phyloP scores from a whole-genome alignment of 1,284 basidiomycete species.

The Caloboletus inedulis region DNA sequence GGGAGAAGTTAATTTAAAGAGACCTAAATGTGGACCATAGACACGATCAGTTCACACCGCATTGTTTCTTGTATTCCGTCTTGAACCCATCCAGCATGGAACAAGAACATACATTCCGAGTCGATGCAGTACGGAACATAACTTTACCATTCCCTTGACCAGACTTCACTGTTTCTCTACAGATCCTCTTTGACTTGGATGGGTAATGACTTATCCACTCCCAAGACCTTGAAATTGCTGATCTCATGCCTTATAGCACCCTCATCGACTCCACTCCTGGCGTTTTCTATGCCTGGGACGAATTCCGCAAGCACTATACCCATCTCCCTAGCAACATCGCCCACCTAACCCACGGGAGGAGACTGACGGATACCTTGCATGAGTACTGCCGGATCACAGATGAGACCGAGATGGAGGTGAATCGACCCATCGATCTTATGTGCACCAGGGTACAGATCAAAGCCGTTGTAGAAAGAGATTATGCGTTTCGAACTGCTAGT shows the following conservation, averaged over 20 bases:
- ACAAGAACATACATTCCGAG: constrained; percentile 11
- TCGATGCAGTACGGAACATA: constrained; percentile 26
- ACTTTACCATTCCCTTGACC: not conserved
- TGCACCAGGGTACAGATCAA: not conserved
- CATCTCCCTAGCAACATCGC: constrained; percentile 47
- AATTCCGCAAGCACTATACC: constrained; percentile 52
- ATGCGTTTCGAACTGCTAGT: constrained; percentile 64
- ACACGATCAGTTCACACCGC: not conserved
- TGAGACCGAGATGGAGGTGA: constrained; percentile 52
- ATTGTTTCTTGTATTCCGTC: not conserved
- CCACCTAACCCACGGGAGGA: constrained; percentile 67
- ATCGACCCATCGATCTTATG: constrained; percentile 3
- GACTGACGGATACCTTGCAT: constrained; percentile 68
- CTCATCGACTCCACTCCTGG: constrained; percentile 73
- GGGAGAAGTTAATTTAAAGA: not conserved
- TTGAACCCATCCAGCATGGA: constrained; percentile 13
- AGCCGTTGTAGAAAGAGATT: constrained; percentile 47
- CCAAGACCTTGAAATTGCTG: not conserved
- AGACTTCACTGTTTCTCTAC: constrained; percentile 14
- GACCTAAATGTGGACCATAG: not conserved
- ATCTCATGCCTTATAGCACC: constrained; percentile 42
- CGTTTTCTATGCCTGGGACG: constrained; percentile 60
- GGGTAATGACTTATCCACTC: constrained; percentile 43
- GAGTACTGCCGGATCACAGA: constrained; percentile 65
- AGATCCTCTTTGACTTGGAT: constrained; percentile 71